phyloP scores from a whole-genome alignment of 2,329 filamentous ascomycete genomes.

The Xylaria sp. region DNA sequence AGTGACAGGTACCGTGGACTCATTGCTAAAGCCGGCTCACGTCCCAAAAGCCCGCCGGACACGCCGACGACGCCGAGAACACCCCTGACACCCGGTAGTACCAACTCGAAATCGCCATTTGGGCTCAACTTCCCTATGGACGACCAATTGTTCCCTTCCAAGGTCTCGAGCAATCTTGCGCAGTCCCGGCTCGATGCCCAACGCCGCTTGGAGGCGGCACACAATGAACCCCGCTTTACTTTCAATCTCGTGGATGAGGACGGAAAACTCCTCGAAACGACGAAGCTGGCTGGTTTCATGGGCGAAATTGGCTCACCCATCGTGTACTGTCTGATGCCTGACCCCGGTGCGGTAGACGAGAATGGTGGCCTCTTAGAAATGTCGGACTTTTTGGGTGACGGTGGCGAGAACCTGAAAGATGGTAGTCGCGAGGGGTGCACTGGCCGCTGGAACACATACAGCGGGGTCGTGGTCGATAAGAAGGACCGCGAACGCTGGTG shows the following conservation, averaged over 20 bases:
- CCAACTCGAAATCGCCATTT: slow-evolving; percentile 28
- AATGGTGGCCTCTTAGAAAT: slow-evolving; percentile 61
- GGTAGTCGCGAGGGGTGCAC: slow-evolving; percentile 48
- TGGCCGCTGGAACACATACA: slow-evolving; percentile 53
- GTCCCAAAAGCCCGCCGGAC: slow-evolving; percentile 36
- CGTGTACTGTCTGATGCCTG: slow-evolving; percentile 64
- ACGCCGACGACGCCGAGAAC: slow-evolving; percentile 46
- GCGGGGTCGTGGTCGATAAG: slow-evolving; percentile 42
- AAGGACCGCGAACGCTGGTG: slow-evolving; percentile 58
- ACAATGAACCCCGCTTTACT: slow-evolving; percentile 58
- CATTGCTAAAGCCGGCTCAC: slow-evolving; percentile 33
- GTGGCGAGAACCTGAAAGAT: slow-evolving; percentile 51
- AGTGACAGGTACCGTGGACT: slow-evolving; percentile 53
- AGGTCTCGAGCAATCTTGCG: slow-evolving; percentile 52
- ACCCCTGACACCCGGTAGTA: slow-evolving; percentile 32
- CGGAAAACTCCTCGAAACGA: slow-evolving; percentile 57
- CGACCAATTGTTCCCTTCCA: slow-evolving; percentile 36
- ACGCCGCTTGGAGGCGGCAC: slow-evolving; percentile 64
- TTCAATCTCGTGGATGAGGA: slow-evolving; percentile 63
- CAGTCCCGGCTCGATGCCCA: slow-evolving; percentile 68
- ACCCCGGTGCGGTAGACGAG: slow-evolving; percentile 61
- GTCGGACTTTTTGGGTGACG: slow-evolving; percentile 54
- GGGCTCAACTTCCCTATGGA: slow-evolving; percentile 36
- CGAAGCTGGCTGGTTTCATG: slow-evolving; percentile 65
- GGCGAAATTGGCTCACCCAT: slow-evolving; percentile 65